Evolutionary conservation across 305 asterid genomes (phyloP).

Genomic region (Solanum hybrid): DNA sequence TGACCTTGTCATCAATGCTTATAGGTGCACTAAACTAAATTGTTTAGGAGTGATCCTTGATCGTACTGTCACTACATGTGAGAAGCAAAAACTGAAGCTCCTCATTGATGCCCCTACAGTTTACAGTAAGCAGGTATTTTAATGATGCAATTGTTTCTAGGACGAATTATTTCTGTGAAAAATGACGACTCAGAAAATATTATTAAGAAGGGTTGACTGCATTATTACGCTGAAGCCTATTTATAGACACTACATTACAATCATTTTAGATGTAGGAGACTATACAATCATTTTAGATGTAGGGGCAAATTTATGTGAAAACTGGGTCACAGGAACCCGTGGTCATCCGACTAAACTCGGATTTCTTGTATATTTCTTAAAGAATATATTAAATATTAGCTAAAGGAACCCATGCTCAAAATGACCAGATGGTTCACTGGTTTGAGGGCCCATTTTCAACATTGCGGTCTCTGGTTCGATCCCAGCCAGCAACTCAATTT

Average conservation of each 20-base stretch:
- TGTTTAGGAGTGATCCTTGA: slow-evolving; percentile 78
- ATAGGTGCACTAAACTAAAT: slow-evolving; percentile 48
- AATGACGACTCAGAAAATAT: background rate
- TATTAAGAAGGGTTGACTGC: background rate
- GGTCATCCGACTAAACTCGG: background rate
- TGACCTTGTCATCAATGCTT: slow-evolving; percentile 64
- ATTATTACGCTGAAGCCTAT: background rate
- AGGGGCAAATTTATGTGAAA: background rate
- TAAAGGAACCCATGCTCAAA: background rate
- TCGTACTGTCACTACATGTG: slow-evolving; percentile 33
- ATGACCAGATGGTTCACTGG: background rate
- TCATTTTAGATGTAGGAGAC: background rate
- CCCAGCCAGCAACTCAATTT: background rate
- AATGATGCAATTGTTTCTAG: background rate
- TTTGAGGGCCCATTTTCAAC: background rate
- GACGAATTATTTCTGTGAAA: background rate
- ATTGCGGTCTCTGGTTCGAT: background rate
- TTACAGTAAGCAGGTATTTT: slow-evolving; percentile 38
- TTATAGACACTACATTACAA: background rate
- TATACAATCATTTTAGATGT: background rate
- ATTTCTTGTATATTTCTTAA: background rate
- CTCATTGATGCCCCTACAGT: slow-evolving; percentile 11
- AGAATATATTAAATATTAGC: background rate
- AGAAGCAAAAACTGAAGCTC: slow-evolving; percentile 43
- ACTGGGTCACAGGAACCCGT: background rate